phyloP scores from a whole-genome alignment of 2,329 filamentous ascomycete species.

The Salinomyces thailandicus region DNA sequence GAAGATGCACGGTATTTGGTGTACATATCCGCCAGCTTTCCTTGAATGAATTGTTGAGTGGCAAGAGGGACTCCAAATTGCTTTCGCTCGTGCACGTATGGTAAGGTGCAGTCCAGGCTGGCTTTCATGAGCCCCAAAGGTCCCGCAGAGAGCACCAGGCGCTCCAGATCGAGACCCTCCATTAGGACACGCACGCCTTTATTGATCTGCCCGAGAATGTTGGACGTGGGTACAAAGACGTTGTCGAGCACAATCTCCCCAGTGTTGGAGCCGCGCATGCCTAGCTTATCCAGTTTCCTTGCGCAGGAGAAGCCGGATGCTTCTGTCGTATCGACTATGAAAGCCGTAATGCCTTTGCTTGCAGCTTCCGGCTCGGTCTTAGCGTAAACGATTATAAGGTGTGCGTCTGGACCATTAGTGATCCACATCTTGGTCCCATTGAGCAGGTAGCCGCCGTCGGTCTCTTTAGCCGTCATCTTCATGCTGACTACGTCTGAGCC shows the following conservation, averaged over 20 bases:
- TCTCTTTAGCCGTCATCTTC: conserved; percentile 71
- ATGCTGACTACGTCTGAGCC: conserved; percentile 93
- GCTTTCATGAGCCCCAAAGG: conserved; percentile 93
- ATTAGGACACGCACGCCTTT: conserved; percentile 83
- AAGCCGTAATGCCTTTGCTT: conserved; percentile 89
- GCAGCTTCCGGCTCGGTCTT: conserved; percentile 75
- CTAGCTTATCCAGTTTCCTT: conserved; percentile 91
- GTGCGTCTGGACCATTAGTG: conserved; percentile 91
- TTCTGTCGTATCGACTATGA: conserved; percentile 64
- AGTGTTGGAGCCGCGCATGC: conserved; percentile 94
- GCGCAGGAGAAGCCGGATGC: conserved; percentile 72
- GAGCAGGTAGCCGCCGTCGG: conserved; percentile 75
- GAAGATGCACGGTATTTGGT: conserved; percentile 75
- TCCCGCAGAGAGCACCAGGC: conserved; percentile 81
- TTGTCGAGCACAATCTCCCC: conserved; percentile 85
- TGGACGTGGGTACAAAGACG: conserved; percentile 76
- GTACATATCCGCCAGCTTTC: conserved; percentile 93
- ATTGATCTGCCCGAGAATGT: conserved; percentile 70
- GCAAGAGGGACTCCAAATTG: conserved; percentile 84
- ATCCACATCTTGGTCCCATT: conserved; percentile 99
- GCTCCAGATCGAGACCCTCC: conserved; percentile 90
- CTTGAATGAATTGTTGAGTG: conserved; percentile 87
- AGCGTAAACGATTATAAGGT: conserved; percentile 88
- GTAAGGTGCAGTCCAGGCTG: conserved; percentile 71
- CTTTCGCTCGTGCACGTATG: conserved; percentile 78